These are phyloP conservation scores for Fusarium sp. DNA, from an alignment of 2,329 filamentous ascomycete species.

Conservation along the genomic window DNA sequence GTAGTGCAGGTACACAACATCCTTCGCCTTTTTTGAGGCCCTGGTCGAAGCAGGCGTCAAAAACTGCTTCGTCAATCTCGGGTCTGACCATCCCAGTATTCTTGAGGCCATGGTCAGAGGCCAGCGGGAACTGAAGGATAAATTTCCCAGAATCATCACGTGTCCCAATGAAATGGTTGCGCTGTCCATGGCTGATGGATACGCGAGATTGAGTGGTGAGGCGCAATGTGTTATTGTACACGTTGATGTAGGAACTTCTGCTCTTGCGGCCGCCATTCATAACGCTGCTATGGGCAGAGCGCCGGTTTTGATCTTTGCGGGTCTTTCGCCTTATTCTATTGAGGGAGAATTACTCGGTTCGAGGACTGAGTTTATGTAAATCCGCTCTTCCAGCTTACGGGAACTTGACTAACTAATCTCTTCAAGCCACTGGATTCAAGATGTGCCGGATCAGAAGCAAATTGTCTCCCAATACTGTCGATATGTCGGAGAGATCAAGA, in stretches of 20 bases:
- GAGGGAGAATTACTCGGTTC: conserved; percentile 40
- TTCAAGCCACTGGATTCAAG: conserved; percentile 26
- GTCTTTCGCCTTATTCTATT: conserved; percentile 54
- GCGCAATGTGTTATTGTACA: conserved; percentile 42
- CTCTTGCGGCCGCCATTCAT: conserved; percentile 40
- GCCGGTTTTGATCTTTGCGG: conserved; percentile 54
- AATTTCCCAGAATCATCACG: conserved; percentile 36
- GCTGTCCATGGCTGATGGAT: conserved; percentile 35
- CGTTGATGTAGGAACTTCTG: conserved; percentile 43
- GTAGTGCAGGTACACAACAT: conserved; percentile 2
- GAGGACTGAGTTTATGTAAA: conserved; percentile 20
- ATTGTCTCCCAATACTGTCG: conserved; percentile 22
- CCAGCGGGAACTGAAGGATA: conserved; percentile 23
- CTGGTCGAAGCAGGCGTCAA: conserved; percentile 53
- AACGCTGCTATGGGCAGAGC: conserved; percentile 42
- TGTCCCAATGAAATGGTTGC: conserved; percentile 46
- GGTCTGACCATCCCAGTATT: conserved; percentile 56
- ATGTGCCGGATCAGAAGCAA: conserved; percentile 22
- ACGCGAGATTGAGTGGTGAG: conserved; percentile 43
- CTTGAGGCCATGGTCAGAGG: conserved; percentile 43
- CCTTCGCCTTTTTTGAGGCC: conserved; percentile 17
- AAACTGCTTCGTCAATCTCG: conserved; percentile 62
- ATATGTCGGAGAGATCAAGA: conserved; percentile 18
- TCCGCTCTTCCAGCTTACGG: rapidly evolving
- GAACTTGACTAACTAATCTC: neutral